phyloP scores from a whole-genome alignment of 768 basidiomycete species.

The Hericium erinaceus region DNA sequence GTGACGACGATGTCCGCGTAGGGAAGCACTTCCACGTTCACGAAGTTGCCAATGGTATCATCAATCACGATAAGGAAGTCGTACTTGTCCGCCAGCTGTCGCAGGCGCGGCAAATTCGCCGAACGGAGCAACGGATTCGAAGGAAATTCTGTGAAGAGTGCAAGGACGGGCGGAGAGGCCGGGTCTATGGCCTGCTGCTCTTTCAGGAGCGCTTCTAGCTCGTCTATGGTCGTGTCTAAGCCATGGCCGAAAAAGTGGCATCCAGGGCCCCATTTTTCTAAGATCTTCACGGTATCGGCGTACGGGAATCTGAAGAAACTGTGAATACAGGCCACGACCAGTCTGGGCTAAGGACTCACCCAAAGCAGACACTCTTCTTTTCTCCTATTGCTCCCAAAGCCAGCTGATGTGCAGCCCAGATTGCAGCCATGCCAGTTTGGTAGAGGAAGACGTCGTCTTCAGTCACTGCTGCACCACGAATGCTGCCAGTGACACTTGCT shows the following conservation, averaged over 20 bases:
- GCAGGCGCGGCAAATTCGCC: conserved; percentile 64
- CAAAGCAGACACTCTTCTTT: conserved; percentile 89
- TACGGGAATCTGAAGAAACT: conserved; percentile 70
- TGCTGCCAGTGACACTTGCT: conserved; percentile 48
- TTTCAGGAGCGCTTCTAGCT: conserved; percentile 55
- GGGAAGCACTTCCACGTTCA: conserved; percentile 84
- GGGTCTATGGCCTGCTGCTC: conserved; percentile 31
- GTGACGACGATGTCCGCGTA: conserved; percentile 87
- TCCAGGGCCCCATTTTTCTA: conserved; percentile 95
- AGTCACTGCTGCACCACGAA: conserved; percentile 60
- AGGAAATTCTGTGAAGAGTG: conserved; percentile 90
- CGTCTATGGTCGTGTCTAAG: conserved; percentile 62
- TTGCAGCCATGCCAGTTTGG: conserved; percentile 87
- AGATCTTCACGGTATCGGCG: conserved; percentile 86
- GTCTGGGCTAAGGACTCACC: conserved; percentile 40
- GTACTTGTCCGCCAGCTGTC: conserved; percentile 77
- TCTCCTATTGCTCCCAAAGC: conserved; percentile 40
- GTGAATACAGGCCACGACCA: neutral
- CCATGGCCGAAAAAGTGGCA: conserved; percentile 85
- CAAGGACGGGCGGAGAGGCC: conserved; percentile 52
- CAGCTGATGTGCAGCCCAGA: conserved; percentile 84
- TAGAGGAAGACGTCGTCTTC: conserved; percentile 88
- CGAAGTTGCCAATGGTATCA: conserved; percentile 90
- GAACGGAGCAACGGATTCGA: conserved; percentile 92
- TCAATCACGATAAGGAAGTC: conserved; percentile 86